These are phyloP conservation scores for Ambrosia artemisiifolia DNA, from an alignment of 129 eudicot species.

Conservation along the genomic window DNA sequence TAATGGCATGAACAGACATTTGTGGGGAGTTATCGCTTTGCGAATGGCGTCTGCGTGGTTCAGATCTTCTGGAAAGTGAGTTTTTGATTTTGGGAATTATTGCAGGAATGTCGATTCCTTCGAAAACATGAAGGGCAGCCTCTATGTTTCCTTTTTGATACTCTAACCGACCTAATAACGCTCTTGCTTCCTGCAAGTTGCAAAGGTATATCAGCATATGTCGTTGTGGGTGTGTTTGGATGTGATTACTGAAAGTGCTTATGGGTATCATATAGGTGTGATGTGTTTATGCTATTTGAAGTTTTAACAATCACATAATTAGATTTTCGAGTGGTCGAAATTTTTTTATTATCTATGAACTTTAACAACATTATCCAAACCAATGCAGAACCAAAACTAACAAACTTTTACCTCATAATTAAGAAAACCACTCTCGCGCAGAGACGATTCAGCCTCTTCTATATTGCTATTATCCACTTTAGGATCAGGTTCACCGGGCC, in stretches of 20 bases:
- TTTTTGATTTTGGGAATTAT: constrained; percentile 58
- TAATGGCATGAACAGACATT: constrained; percentile 87
- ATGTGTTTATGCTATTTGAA: not conserved
- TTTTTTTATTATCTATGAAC: too few species aligned
- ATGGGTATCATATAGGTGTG: not conserved
- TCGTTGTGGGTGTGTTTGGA: not conserved
- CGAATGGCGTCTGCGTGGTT: constrained; percentile 66
- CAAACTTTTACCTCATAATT: constrained; percentile 69
- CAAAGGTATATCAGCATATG: constrained; percentile 20
- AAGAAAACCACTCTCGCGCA: constrained; percentile 79
- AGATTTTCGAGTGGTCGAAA: too few species aligned
- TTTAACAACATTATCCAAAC: not conserved
- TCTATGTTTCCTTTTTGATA: constrained; percentile 87
- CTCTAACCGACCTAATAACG: constrained; percentile 85
- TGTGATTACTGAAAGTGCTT: not conserved
- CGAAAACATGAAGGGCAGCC: constrained; percentile 86
- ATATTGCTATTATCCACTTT: constrained; percentile 71
- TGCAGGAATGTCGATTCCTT: constrained; percentile 84
- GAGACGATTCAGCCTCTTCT: constrained; percentile 96
- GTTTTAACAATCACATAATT: not conserved
- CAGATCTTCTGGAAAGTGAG: constrained; percentile 55
- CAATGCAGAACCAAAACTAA: not conserved
- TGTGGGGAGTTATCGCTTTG: constrained; percentile 56
- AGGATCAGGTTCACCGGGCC: constrained; percentile 59
- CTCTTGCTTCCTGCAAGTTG: constrained; percentile 79